Evolutionary conservation across 116 monocot species (phyloP), one percentile per base, ranked within the genome.

Genomic region (Papilionanthe hybrid): DNA sequence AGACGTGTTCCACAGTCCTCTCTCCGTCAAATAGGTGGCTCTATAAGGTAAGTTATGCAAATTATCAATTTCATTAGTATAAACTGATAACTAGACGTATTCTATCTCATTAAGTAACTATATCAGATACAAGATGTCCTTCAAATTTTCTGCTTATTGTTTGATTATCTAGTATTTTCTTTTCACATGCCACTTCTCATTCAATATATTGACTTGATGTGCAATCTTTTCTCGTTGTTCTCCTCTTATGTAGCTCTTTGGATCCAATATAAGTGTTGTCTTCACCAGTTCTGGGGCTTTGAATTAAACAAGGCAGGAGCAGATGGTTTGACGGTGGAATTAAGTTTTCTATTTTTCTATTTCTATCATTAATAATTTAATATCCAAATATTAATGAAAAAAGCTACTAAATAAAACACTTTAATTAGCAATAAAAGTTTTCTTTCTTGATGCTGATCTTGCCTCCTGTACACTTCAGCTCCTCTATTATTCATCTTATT

Each of bases 1-100:
- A 98, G 94, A 78, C 90, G 94, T 41, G 86, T 86, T 78, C 81
- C 91, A 69, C 94, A 79, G 20, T 90, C 92, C 20, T 91, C 92
- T 77, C 84, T 94, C 48, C 89, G 91, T 10, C 83, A 89, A 86
- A 76, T 90, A 72, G 83, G 88, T 82, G 81, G 88, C 84, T 85
- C 88, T 76, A 9, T 87, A 77, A 94, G 89, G 98, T 98, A 82
- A 50, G 5, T 65, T 9, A 9, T 42, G 20, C 27, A 15, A 72
- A 72, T 41, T 41, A 47, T 74, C 32, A 45, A n/a, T 74, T 45
- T 22, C 20, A 23, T 20, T 6, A 32, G 43, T 47, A 47, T 74
- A 74, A 41, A 17, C 47, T 74, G 11, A 6, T 66, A 27, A 66
- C 4, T 13, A 9, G 63, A 7, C 2, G 15, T 4, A 30, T 8